Conservation (phyloP, 176 grass and related monocot genomes). For the maize (Zea mays) region DNA sequence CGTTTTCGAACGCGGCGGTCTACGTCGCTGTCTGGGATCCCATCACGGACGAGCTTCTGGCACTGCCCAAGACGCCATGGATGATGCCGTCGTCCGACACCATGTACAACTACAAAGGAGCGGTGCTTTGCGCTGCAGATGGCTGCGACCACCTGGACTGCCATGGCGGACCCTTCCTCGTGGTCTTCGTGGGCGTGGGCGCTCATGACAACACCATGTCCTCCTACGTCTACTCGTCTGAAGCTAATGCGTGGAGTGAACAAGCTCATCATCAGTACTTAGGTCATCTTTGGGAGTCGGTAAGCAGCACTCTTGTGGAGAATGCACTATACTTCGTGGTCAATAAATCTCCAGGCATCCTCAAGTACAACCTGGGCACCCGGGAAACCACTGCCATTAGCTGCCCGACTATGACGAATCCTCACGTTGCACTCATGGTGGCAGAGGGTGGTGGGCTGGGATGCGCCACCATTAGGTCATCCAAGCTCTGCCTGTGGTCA, state of each 20-base stretch:
- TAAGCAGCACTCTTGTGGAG: not conserved
- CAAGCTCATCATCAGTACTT: too few species aligned
- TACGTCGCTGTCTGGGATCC: slow-evolving; percentile 15
- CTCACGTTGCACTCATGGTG: not conserved
- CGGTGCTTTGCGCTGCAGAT: not conserved
- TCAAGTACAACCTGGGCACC: not conserved
- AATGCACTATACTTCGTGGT: not conserved
- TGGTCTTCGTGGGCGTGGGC: not conserved
- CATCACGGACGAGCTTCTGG: not conserved
- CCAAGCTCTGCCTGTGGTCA: not conserved
- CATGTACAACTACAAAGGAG: too few species aligned
- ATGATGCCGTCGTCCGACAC: not conserved
- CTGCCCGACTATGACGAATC: not conserved
- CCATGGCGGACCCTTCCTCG: slow-evolving; percentile 7
- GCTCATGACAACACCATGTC: not conserved
- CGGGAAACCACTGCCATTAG: not conserved
- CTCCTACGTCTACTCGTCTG: slow-evolving; percentile 6
- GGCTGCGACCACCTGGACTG: slow-evolving; percentile 24
- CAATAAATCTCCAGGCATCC: not conserved
- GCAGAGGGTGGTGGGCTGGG: not conserved
- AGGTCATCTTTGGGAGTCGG: not conserved
- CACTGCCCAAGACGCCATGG: not conserved
- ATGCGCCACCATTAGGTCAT: not conserved
- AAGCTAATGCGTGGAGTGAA: not conserved
- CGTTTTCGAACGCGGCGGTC: too few species aligned